A percentile compares a stretch with the other conserved stretches of the same genome.
phyloP scores from a whole-genome alignment of 805 yeast genomes.

The Candida awuae region DNA sequence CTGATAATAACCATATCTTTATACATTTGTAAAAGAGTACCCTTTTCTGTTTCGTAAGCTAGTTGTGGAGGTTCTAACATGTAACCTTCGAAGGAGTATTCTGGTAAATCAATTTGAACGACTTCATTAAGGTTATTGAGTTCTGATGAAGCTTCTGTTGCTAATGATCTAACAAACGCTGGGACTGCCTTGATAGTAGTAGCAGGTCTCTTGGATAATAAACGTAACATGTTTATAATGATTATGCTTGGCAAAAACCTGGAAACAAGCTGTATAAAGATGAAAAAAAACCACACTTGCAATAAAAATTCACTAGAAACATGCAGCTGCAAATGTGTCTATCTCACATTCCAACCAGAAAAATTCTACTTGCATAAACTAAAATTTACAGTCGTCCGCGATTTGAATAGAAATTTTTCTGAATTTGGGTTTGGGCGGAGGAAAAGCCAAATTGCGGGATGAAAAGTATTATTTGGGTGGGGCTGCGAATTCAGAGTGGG shows the following conservation, averaged over 20 bases:
- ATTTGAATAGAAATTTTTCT: too few species aligned
- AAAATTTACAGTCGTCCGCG: too few species aligned
- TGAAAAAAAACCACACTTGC: neutral
- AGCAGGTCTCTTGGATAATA: slow-evolving; percentile 9
- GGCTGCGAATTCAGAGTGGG: too few species aligned
- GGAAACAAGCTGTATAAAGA: neutral
- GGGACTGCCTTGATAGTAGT: slow-evolving; percentile 5
- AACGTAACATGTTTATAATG: slow-evolving; percentile 15
- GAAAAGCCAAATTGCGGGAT: too few species aligned
- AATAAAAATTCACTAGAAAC: too few species aligned
- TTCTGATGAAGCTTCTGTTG: slow-evolving; percentile 23
- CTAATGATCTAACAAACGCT: slow-evolving; percentile 17
- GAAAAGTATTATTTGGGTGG: too few species aligned
- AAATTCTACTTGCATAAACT: too few species aligned
- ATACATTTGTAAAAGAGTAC: slow-evolving; percentile 81
- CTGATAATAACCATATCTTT: slow-evolving; percentile 89
- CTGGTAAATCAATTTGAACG: slow-evolving; percentile 57
- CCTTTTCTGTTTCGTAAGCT: slow-evolving; percentile 71
- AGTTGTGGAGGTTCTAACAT: slow-evolving; percentile 65
- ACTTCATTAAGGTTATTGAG: slow-evolving; percentile 15
- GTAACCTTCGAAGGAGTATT: slow-evolving; percentile 78
- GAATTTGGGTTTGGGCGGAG: too few species aligned
- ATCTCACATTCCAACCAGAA: too few species aligned
- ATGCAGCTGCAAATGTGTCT: too few species aligned
- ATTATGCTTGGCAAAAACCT: too few species aligned